Conservation (phyloP, 2,329 filamentous ascomycete species). For the Colletotrichum gigasporum region DNA sequence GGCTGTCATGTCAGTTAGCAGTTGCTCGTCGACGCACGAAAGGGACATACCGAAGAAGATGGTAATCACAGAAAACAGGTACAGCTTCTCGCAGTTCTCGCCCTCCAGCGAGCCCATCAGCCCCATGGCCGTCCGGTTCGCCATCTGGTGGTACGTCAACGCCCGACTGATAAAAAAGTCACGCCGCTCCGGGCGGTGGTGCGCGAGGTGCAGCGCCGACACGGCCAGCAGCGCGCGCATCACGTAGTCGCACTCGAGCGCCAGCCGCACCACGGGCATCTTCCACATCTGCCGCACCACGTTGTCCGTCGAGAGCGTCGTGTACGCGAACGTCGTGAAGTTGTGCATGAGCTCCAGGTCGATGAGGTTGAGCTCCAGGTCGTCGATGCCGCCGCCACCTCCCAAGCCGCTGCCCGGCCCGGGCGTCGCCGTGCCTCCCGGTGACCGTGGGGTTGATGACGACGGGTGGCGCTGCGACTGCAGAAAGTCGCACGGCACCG, state of each 20-base stretch:
- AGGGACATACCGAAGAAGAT: conserved; percentile 43
- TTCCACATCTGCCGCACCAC: conserved; percentile 56
- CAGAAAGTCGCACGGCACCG: conserved; percentile 39
- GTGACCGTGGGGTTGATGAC: conserved; percentile 21
- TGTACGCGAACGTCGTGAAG: conserved; percentile 58
- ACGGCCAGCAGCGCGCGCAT: conserved; percentile 60
- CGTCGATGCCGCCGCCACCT: conserved; percentile 28
- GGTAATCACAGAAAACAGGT: conserved; percentile 44
- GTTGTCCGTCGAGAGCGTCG: conserved; percentile 54
- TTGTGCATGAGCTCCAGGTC: conserved; percentile 65
- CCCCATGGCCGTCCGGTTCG: conserved; percentile 31
- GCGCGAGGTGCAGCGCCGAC: conserved; percentile 59
- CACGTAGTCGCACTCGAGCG: conserved; percentile 57
- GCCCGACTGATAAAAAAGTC: conserved; percentile 45
- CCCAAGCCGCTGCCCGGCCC: conserved; percentile 10
- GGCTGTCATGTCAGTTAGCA: conserved; percentile 4
- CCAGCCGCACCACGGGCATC: conserved; percentile 55
- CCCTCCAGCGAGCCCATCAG: conserved; percentile 30
- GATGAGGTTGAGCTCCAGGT: conserved; percentile 45
- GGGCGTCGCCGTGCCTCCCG: conserved; percentile 3
- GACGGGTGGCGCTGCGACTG: conserved; percentile 28
- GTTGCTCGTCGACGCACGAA: too few species aligned
- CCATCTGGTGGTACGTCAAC: conserved; percentile 32
- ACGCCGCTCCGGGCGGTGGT: conserved; percentile 45
- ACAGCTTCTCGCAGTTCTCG: conserved; percentile 37